Evolutionary conservation across 805 yeast species (phyloP), one percentile per base, ranked within the genome.

Genomic region (Metschnikowia peoriensis): DNA sequence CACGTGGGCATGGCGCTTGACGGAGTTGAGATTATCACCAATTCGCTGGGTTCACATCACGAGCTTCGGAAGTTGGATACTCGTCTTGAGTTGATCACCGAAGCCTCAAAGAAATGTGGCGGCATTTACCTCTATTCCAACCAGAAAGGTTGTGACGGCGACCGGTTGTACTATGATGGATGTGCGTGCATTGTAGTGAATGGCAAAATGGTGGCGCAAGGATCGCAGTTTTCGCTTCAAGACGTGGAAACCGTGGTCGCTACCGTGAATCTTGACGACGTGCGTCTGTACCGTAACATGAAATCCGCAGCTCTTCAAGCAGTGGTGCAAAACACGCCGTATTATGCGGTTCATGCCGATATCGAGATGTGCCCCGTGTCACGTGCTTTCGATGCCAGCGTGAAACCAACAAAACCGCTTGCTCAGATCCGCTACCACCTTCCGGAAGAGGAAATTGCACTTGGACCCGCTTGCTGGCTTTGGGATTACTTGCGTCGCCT

Each of bases 401-500:
- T 88, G 10, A 68, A 63, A 10, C 97, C 97, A 16, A 71, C 94
- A 0, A 63, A 64, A 17, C 63, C 79, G 1, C 66, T 70, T 22
- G 75, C 73, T 6, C 43, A 38, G 5, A 77, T 86, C 42, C 78
- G 77, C 38, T 86, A 87, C 62, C 96, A 88, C 69, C 64, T 75
- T 1, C 97, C 99, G 2, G 96, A 92, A 64, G 97, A 94, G 70
- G 99, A 94, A 69, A 93, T 94, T 59, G 97, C 98, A 0, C 75
- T 89, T 42, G 99, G 99, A 0, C 99, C 99, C 0, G 99, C 99
- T 0, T 94, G 99, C 68, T 94, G 99, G 99, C 70, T 94, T 57
- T 94, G 99, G 99, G 99, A 94, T 69, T 94, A 94, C 65, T 77
- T 94, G 53, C 82, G 99, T 67, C 81, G 99, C 58, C 89, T 96